Percentiles rank a stretch among this genome's conserved stretches.
phyloP scores from a whole-genome alignment of 164 flowering plant genomes.

The Vitis rotundifolia region DNA sequence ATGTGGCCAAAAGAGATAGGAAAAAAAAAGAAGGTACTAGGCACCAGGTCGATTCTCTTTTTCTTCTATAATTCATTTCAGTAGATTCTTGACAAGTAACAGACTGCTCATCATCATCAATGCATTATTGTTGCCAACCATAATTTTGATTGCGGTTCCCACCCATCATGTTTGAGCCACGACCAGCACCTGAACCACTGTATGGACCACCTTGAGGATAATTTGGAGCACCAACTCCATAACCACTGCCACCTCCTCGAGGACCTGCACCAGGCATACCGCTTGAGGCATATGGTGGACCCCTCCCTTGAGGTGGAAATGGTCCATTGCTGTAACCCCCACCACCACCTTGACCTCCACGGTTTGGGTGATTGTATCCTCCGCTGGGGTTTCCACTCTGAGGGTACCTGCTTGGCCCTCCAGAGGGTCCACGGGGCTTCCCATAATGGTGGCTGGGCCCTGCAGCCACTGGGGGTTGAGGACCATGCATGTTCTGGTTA shows the following conservation, averaged over 20 bases:
- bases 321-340: constrained; percentile 57
- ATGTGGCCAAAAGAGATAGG: too few species aligned
- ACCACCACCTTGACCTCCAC: constrained; percentile 59
- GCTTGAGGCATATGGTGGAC: constrained; percentile 58
- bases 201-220: constrained; percentile 67
- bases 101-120: too few species aligned
- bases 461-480: constrained; percentile 65
- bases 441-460: constrained; percentile 75
- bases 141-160: constrained; percentile 77
- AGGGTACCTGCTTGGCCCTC: constrained; percentile 72
- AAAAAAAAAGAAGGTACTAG: too few species aligned
- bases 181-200: constrained; percentile 62
- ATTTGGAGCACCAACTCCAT: constrained; percentile 64
- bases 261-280: constrained; percentile 67
- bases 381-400: constrained; percentile 67
- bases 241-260: constrained; percentile 48
- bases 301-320: constrained; percentile 80
- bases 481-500: constrained; percentile 51
- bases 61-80: too few species aligned
- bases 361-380: constrained; percentile 58
- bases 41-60: too few species aligned
- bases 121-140: constrained; percentile 69
- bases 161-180: constrained; percentile 75
- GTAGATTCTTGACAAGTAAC: too few species aligned
- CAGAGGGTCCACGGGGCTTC: constrained; percentile 79